Percentiles rank a stretch among this genome's conserved stretches.
phyloP scores from a whole-genome alignment of 129 eudicot genomes.

The Flaveria brownii region DNA sequence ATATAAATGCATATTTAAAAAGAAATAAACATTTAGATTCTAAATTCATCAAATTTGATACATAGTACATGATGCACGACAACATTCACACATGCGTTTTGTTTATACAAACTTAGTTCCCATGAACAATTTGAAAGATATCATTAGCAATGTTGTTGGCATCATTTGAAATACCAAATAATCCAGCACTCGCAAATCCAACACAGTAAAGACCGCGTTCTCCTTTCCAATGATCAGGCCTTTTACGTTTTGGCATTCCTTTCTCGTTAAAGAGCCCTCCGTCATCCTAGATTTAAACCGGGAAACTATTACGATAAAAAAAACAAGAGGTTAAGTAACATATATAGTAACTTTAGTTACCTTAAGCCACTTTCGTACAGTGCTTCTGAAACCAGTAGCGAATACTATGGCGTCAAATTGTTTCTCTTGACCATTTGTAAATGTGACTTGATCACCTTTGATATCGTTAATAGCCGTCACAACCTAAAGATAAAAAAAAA shows the following conservation, averaged over 20 bases:
- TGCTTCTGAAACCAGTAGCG: slow-evolving; percentile 59
- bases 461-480: slow-evolving; percentile 33
- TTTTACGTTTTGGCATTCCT: slow-evolving; percentile 44
- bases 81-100: not conserved
- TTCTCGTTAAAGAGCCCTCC: slow-evolving; percentile 40
- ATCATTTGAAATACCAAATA: slow-evolving; percentile 52
- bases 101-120: not conserved
- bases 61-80: not conserved
- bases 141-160: slow-evolving; percentile 49
- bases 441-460: slow-evolving; percentile 30
- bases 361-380: slow-evolving; percentile 54
- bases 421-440: slow-evolving; percentile 31
- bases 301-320: not conserved
- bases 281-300: slow-evolving; percentile 35
- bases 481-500: slow-evolving; percentile 36
- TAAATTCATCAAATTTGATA: not conserved
- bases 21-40: not conserved
- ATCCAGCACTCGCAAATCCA: slow-evolving; percentile 55
- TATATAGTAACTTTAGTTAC: slow-evolving; percentile 23
- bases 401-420: slow-evolving; percentile 55
- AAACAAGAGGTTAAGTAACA: not conserved
- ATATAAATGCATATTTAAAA: too few species aligned
- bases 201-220: slow-evolving; percentile 55
- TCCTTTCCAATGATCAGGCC: slow-evolving; percentile 62
- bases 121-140: slow-evolving; percentile 14